Conservation (phyloP, 192 early-diverging fungal genomes). For the Mortierella alpina region DNA sequence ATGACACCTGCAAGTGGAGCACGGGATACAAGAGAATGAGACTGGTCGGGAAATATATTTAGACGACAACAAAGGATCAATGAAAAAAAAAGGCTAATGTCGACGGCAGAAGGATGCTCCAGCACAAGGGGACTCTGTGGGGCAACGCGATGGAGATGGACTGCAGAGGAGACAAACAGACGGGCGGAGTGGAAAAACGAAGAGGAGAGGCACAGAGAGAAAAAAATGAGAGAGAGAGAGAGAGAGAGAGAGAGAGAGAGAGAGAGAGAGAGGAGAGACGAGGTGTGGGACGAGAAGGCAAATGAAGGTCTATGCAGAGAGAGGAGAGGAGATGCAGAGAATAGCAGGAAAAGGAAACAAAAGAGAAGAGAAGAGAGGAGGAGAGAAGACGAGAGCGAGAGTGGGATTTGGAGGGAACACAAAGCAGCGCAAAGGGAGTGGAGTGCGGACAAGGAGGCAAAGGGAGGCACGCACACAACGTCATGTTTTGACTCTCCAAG, state of each 20-base stretch:
- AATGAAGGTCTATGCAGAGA: background rate
- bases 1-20: background rate
- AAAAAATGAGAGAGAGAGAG: background rate
- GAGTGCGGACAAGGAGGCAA: background rate
- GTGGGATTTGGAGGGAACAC: background rate
- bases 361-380: background rate
- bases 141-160: background rate
- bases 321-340: no score
- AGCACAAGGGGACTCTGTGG: no score
- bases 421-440: background rate
- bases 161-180: background rate
- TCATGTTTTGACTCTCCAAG: no score
- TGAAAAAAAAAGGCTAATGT: background rate
- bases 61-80: background rate
- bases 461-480: background rate
- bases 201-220: background rate
- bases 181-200: background rate
- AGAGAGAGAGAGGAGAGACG: background rate
- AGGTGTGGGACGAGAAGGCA: background rate
- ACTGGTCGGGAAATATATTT: slow-evolving; percentile 1
- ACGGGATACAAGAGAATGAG: background rate
- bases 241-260: background rate
- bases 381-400: background rate
- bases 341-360: no score
- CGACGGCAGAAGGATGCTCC: no score